Conservation (phyloP, 2,329 filamentous ascomycete species). For the Nothopassalora personata region DNA sequence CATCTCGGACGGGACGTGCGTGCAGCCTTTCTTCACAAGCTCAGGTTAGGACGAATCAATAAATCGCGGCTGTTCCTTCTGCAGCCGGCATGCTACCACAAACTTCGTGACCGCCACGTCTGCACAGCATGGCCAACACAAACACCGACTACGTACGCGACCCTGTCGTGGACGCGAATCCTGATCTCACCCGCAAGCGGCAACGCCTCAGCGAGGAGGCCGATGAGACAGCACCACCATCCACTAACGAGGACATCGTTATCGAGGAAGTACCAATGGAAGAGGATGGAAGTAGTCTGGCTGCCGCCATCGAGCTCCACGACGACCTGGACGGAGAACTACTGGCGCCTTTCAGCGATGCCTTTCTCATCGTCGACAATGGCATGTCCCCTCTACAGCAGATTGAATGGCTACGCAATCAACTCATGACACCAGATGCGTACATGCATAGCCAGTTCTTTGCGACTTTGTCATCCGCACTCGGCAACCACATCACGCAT, state of each 20-base stretch:
- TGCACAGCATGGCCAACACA: conserved; percentile 14
- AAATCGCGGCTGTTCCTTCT: conserved; percentile 4
- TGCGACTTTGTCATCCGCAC: not conserved
- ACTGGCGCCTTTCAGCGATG: conserved; percentile 18
- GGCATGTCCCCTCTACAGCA: conserved; percentile 3
- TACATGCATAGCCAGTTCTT: not conserved
- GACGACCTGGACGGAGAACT: conserved; percentile 20
- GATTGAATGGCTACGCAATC: conserved; percentile 8
- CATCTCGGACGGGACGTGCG: not conserved
- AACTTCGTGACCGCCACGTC: conserved; percentile 15
- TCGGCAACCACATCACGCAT: not conserved
- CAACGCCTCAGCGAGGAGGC: conserved; percentile 38
- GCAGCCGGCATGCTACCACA: conserved; percentile 8
- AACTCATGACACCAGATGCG: not conserved
- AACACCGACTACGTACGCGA: conserved; percentile 33
- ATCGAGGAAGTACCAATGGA: conserved; percentile 33
- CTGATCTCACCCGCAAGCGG: conserved; percentile 43
- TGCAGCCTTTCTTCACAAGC: conserved; percentile 1
- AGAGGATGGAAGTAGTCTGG: conserved; percentile 36
- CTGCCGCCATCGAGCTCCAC: conserved; percentile 37
- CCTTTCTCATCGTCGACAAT: conserved; percentile 5
- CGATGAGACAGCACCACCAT: conserved; percentile 22
- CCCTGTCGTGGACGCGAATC: conserved; percentile 41
- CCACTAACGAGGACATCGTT: conserved; percentile 19
- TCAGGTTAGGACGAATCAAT: not conserved